These are phyloP conservation scores for Tolypocladium ovalisporum DNA, from an alignment of 2,329 filamentous ascomycete species.

Conservation along the genomic window DNA sequence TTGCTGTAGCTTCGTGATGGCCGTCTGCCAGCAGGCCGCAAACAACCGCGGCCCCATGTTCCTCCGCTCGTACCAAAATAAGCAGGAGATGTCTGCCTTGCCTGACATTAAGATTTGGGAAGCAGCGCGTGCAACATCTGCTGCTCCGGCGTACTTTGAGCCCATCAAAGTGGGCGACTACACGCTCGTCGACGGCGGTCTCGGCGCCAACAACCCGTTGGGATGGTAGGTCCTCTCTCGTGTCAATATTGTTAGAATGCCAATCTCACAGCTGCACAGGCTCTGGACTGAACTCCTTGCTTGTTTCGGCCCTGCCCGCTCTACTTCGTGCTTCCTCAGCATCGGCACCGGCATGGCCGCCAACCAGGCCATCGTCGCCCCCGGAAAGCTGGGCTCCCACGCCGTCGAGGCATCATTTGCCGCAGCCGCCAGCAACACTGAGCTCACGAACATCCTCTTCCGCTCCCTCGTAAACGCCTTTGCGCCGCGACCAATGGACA, in stretches of 20 bases:
- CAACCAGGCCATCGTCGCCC: neutral
- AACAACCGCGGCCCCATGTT: slow-evolving; percentile 2
- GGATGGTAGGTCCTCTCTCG: neutral
- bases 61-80: slow-evolving; percentile 5
- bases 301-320: slow-evolving; percentile 3
- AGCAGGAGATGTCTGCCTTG: slow-evolving; percentile 1
- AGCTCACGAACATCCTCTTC: slow-evolving; percentile 5
- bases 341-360: slow-evolving; percentile 4
- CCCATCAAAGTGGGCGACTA: slow-evolving; percentile 1
- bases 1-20: slow-evolving; percentile 2
- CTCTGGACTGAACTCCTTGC: slow-evolving; percentile 5
- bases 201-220: neutral
- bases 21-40: neutral
- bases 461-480: slow-evolving; percentile 5
- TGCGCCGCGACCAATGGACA: slow-evolving; percentile 2
- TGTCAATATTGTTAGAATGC: no score
- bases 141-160: slow-evolving; percentile 2
- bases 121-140: slow-evolving; percentile 4
- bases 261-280: neutral
- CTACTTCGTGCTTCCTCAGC: slow-evolving; percentile 7
- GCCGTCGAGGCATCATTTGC: slow-evolving; percentile 1
- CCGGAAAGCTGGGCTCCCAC: neutral
- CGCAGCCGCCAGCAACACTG: slow-evolving; percentile 4
- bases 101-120: slow-evolving; percentile 5
- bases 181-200: slow-evolving; percentile 4